These are phyloP conservation scores for Lactarius hatsudake DNA, from an alignment of 768 basidiomycete species.

Conservation along the genomic window DNA sequence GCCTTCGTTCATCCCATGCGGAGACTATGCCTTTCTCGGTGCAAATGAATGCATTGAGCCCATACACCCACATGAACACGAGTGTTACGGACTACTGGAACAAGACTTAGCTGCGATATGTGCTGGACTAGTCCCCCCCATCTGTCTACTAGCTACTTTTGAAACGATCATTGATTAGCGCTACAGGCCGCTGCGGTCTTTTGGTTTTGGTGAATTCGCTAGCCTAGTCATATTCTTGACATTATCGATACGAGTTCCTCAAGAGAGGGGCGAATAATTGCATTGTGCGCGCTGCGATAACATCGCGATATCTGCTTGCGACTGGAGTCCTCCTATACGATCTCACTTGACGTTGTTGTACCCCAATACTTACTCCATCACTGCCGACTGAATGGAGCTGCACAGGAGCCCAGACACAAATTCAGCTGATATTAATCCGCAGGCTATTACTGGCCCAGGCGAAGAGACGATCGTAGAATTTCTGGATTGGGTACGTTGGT, in stretches of 20 bases:
- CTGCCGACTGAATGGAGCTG: background rate
- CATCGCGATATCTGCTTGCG: background rate
- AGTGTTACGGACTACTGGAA: background rate
- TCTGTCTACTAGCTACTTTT: background rate
- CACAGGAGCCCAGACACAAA: background rate
- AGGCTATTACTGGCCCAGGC: background rate
- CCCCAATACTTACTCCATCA: background rate
- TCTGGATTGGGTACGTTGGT: background rate
- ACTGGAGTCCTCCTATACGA: background rate
- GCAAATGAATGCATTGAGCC: background rate
- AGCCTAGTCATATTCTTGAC: background rate
- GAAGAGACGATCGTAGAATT: background rate
- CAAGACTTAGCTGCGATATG: background rate
- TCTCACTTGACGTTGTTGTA: background rate
- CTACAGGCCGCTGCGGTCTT: background rate
- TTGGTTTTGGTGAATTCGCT: background rate
- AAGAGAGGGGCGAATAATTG: background rate
- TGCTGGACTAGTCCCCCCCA: background rate
- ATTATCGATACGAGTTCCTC: background rate
- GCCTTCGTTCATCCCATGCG: background rate
- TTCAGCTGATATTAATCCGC: background rate
- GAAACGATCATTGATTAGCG: background rate
- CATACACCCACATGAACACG: background rate
- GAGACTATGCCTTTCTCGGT: background rate
- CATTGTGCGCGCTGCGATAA: background rate